phyloP scores from a whole-genome alignment of 768 basidiomycete species.

The Amanita exitialis region DNA sequence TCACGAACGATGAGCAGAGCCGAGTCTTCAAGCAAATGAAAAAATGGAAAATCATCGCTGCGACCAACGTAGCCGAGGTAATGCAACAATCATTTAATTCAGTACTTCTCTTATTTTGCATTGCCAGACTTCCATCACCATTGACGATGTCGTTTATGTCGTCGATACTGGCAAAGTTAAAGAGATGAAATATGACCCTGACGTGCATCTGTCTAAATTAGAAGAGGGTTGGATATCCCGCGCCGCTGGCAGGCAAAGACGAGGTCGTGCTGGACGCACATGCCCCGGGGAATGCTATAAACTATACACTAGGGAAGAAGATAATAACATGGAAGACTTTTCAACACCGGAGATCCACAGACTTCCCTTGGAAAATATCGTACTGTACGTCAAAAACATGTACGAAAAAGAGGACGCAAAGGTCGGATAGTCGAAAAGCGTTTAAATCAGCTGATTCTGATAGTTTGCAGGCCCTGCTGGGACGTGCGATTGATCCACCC shows the following conservation, averaged over 20 bases:
- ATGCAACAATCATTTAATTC: constrained; percentile 9
- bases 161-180: constrained; percentile 82
- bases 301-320: constrained; percentile 69
- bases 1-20: constrained; percentile 77
- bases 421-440: constrained; percentile 23
- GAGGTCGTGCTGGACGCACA: constrained; percentile 87
- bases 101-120: background rate
- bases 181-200: constrained; percentile 66
- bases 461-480: constrained; percentile 43
- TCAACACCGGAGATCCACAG: constrained; percentile 84
- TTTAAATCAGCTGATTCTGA: background rate
- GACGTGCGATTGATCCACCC: constrained; percentile 79
- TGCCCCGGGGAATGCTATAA: constrained; percentile 81
- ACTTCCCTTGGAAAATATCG: constrained; percentile 76
- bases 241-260: constrained; percentile 74
- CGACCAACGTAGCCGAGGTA: constrained; percentile 90
- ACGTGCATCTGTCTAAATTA: constrained; percentile 64
- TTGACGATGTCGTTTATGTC: constrained; percentile 82
- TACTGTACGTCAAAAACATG: constrained; percentile 74
- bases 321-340: constrained; percentile 57
- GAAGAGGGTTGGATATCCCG: constrained; percentile 70
- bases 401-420: constrained; percentile 71
- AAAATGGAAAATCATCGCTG: constrained; percentile 75
- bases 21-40: constrained; percentile 56
- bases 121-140: constrained; percentile 75